These are phyloP conservation scores for Globisporangium ultimum DNA, from an alignment of 352 stramenopile species.

Conservation along the genomic window DNA sequence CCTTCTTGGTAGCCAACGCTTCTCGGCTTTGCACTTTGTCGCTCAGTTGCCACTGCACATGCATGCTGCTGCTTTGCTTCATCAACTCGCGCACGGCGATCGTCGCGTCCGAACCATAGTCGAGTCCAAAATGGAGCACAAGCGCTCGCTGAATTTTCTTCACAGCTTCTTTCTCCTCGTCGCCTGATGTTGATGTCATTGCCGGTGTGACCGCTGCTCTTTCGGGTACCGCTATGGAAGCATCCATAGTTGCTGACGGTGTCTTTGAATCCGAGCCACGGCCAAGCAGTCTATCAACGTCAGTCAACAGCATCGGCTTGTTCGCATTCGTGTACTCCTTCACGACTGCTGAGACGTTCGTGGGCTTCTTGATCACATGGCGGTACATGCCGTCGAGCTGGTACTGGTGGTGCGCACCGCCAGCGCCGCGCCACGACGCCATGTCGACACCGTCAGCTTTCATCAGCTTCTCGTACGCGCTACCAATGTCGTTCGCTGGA, in stretches of 20 bases:
- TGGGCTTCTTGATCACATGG: constrained; percentile 87
- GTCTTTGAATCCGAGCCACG: background rate
- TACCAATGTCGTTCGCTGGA: constrained; percentile 68
- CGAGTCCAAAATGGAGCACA: constrained; percentile 58
- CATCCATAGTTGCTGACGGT: no score
- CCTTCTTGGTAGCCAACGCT: background rate
- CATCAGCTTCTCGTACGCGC: constrained; percentile 47
- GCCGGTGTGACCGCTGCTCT: background rate
- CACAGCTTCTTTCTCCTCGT: background rate
- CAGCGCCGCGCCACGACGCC: constrained; percentile 19
- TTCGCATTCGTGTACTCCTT: constrained; percentile 84
- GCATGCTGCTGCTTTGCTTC: constrained; percentile 88
- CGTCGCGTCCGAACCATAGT: constrained; percentile 85
- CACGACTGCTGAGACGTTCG: constrained; percentile 80
- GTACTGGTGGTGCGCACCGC: constrained; percentile 53
- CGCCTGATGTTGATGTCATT: background rate
- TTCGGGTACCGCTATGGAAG: no score
- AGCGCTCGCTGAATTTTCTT: constrained; percentile 27
- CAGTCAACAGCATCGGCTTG: constrained; percentile 88
- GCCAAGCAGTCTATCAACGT: constrained; percentile 67
- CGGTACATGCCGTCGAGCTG: constrained; percentile 86
- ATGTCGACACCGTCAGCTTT: constrained; percentile 59
- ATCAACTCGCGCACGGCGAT: constrained; percentile 95
- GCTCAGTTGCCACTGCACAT: constrained; percentile 59
- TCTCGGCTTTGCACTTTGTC: constrained; percentile 9